phyloP scores from a whole-genome alignment of 1,139 yeast genomes.

The Yamadazyma oceani region DNA sequence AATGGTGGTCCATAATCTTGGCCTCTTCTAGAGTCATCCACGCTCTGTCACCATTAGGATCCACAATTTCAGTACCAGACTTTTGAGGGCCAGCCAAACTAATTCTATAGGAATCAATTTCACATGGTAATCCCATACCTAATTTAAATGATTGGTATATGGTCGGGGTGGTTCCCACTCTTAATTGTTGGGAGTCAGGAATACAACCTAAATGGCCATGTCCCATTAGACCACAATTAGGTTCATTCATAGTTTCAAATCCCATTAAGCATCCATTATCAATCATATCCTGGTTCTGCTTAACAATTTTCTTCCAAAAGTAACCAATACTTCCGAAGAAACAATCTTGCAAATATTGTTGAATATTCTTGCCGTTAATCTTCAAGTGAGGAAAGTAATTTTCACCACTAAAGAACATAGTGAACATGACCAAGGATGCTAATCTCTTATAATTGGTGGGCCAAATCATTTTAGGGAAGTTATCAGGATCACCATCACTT shows the following conservation, averaged over 20 bases:
- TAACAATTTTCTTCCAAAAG: slow-evolving; percentile 52
- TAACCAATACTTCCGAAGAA: slow-evolving; percentile 56
- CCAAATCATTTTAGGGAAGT: slow-evolving; percentile 88
- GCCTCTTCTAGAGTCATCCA: slow-evolving; percentile 60
- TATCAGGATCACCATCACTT: slow-evolving; percentile 26
- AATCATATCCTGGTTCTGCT: slow-evolving; percentile 53
- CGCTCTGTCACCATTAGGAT: slow-evolving; percentile 65
- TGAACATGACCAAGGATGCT: slow-evolving; percentile 81
- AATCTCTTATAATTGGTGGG: slow-evolving; percentile 80
- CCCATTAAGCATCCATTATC: slow-evolving; percentile 61
- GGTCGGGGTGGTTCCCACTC: slow-evolving; percentile 70
- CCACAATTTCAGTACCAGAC: slow-evolving; percentile 53
- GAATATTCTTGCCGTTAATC: slow-evolving; percentile 73
- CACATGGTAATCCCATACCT: slow-evolving; percentile 71
- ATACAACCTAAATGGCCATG: slow-evolving; percentile 44
- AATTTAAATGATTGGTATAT: slow-evolving; percentile 57
- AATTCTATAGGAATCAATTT: slow-evolving; percentile 65
- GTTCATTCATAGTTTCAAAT: slow-evolving; percentile 86
- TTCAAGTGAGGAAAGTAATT: slow-evolving; percentile 68
- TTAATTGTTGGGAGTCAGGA: slow-evolving; percentile 56
- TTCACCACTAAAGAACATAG: slow-evolving; percentile 79
- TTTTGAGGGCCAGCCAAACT: slow-evolving; percentile 74
- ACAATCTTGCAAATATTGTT: slow-evolving; percentile 69
- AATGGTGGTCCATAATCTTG: slow-evolving; percentile 48
- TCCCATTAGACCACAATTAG: slow-evolving; percentile 67